Evolutionary conservation across 2,329 filamentous ascomycete genomes (phyloP), one percentile per base, ranked within the genome.

Genomic region (Pseudogymnoascus sp.): DNA sequence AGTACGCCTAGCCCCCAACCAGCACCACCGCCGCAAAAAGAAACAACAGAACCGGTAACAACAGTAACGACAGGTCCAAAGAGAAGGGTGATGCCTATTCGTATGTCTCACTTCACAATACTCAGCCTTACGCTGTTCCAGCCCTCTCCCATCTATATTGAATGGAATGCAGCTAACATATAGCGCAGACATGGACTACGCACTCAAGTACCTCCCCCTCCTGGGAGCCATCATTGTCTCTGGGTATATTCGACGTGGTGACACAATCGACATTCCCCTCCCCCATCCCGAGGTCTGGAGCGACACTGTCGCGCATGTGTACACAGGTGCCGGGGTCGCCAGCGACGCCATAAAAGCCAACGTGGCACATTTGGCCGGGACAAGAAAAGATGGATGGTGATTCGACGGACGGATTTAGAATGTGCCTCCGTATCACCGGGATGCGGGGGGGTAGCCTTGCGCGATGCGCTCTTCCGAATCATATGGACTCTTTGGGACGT

Each of bases 261-360:
- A 85, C 65, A 73, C 74, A 1, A 74, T 87, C 59, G 81, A 85
- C 64, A 72, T 86, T 8, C 82, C 83, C 0, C 65, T 87, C 60
- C 83, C 83, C 1, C 74, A 79, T 61, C 82, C 83, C 1, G 76
- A 78, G 58, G 78, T 74, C 6, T 87, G 83, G 83, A 67, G 70
- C 2, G 77, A 81, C 60, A 84, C 82, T 0, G 73, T 83, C n/a
- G 72, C 74, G 3, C 80, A 81, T 65, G 74, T 82, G 25, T 85
- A 85, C 67, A 82, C 78, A 0, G 79, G 79, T 35, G 72, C 76
- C 60, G 76, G 75, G 11, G 73, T 75, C 50, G 62, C 79, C 57
- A 81, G 77, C 1, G 72, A 75, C 9, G 74, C 75, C 2, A 76
- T 82, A 47, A 75, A 68, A 60, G 74, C 79, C 62, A 85, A 85